Percentiles rank a stretch among this genome's conserved stretches.
These are phyloP conservation scores for Lanzia echinophila DNA, from an alignment of 2,329 filamentous ascomycete genomes.

Conservation along the genomic window DNA sequence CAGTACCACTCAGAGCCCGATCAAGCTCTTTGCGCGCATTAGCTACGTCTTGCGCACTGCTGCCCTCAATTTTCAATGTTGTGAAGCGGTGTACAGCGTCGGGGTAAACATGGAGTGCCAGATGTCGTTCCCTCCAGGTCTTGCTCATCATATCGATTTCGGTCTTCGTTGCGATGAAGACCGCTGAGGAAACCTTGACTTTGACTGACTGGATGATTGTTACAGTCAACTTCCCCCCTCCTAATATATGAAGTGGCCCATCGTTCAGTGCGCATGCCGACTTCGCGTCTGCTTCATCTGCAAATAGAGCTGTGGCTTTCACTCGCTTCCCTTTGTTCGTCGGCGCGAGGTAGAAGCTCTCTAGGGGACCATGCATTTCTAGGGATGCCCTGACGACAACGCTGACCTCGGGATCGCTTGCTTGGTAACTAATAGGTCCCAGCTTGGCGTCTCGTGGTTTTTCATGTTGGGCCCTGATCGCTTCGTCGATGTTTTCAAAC, in stretches of 20 bases:
- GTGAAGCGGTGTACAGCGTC: slow-evolving; percentile 26
- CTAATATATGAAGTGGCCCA: slow-evolving; percentile 28
- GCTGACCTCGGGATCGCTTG: slow-evolving; percentile 15
- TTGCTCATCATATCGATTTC: slow-evolving; percentile 24
- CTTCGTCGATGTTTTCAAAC: slow-evolving; percentile 13
- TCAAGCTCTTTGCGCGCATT: slow-evolving; percentile 31
- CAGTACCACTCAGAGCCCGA: slow-evolving; percentile 29
- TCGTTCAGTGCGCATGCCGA: slow-evolving; percentile 32
- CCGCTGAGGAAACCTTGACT: slow-evolving; percentile 32
- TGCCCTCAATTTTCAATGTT: slow-evolving; percentile 35
- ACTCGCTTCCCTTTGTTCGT: slow-evolving; percentile 11
- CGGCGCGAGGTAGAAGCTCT: neutral
- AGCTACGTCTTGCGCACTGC: slow-evolving; percentile 27
- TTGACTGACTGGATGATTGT: slow-evolving; percentile 33
- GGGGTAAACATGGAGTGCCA: slow-evolving; percentile 27
- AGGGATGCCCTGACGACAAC: slow-evolving; percentile 14
- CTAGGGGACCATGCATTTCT: slow-evolving; percentile 12
- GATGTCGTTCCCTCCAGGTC: slow-evolving; percentile 29
- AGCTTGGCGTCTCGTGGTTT: slow-evolving; percentile 18
- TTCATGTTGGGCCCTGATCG: slow-evolving; percentile 10
- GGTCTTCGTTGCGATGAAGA: slow-evolving; percentile 31
- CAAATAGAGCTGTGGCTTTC: slow-evolving; percentile 36
- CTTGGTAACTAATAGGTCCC: slow-evolving; percentile 13
- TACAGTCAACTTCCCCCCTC: slow-evolving; percentile 32
- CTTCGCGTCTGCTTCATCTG: slow-evolving; percentile 33